Base-by-base conservation (phyloP, 176 grass and related monocot genomes). In the Rhipidocladum racemiflorum region DNA sequence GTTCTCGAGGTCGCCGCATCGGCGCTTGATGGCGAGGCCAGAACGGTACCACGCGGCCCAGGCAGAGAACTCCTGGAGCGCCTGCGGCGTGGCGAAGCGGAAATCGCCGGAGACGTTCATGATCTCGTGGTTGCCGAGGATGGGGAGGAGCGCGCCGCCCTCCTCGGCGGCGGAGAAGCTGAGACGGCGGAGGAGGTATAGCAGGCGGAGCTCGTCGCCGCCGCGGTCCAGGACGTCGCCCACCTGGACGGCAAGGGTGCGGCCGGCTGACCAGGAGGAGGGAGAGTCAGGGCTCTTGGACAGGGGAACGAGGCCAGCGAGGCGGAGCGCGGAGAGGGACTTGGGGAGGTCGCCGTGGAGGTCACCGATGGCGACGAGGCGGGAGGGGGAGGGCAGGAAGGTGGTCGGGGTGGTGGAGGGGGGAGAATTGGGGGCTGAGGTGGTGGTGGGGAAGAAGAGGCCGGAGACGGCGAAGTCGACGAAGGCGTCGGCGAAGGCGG, bases 171-270 rank as follows among this genome's bases (percentile, higher is more conserved):
- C 92, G 25, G 91, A 91, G 64, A 87, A 63, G 44, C 86, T 38
- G 45, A 97, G 88, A 40, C 92, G 88, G 57, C 88, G 88, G 77
- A 94, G 88, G 61, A 97, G 84, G 85, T 97, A 97, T 15, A 97
- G 83, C 43, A 97, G 81, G 38, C 92, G 88, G 27, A 97, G 65
- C 84, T 97, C 95, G 83, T 97, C 95, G 16, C 88, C 95, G 38
- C 95, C 95, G 7, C 95, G 90, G 87, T 97, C 95, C 28, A 97
- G 88, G 43, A 97, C 73, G 85, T 97, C 95, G 38, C 95, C 95
- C 12, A 97, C 84, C 84, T 97, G 95, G 27, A 97, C 88, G 39
- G 95, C 95, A 21, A 97, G 90, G 3, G 95, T 79, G 70, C 86
- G 70, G 9, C 92, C 90, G 0, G 90, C 95, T 50, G 83, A 79